A percentile compares a stretch with the other conserved stretches of the same genome.
These are phyloP conservation scores for Hypoxylon sp. DNA, from an alignment of 2,329 filamentous ascomycete genomes.

Conservation along the genomic window DNA sequence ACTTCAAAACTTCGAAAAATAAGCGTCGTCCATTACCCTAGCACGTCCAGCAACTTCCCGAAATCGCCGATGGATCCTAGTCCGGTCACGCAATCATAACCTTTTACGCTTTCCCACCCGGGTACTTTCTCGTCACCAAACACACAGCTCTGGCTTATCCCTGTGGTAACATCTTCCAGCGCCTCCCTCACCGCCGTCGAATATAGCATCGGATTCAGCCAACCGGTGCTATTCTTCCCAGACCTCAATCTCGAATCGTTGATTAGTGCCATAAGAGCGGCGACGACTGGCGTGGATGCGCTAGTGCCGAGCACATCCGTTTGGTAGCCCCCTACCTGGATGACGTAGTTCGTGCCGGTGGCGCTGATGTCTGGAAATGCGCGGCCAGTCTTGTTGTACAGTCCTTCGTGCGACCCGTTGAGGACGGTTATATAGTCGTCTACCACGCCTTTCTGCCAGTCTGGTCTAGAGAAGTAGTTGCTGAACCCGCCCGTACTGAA, in stretches of 20 bases:
- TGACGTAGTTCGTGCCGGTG: slow-evolving; percentile 59
- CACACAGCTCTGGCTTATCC: slow-evolving; percentile 60
- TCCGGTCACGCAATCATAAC: slow-evolving; percentile 67
- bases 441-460: slow-evolving; percentile 63
- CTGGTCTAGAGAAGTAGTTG: slow-evolving; percentile 63
- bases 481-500: slow-evolving; percentile 64
- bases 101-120: slow-evolving; percentile 63
- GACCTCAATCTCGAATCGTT: slow-evolving; percentile 63
- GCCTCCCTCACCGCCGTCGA: slow-evolving; percentile 55
- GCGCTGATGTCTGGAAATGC: slow-evolving; percentile 69
- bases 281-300: slow-evolving; percentile 69
- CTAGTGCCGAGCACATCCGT: slow-evolving; percentile 52
- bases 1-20: not conserved
- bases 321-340: slow-evolving; percentile 56
- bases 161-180: slow-evolving; percentile 61
- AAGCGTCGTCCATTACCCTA: slow-evolving; percentile 18
- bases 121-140: slow-evolving; percentile 55
- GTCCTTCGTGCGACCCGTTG: slow-evolving; percentile 51
- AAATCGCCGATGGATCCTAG: slow-evolving; percentile 64
- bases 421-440: slow-evolving; percentile 60
- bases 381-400: slow-evolving; percentile 57
- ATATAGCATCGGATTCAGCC: slow-evolving; percentile 68
- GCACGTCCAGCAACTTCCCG: slow-evolving; percentile 22
- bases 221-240: slow-evolving; percentile 67
- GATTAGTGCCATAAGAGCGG: slow-evolving; percentile 67